Conservation (phyloP, 225 moss, liverwort and hornwort genomes). For the Takakia lepidozioides region DNA sequence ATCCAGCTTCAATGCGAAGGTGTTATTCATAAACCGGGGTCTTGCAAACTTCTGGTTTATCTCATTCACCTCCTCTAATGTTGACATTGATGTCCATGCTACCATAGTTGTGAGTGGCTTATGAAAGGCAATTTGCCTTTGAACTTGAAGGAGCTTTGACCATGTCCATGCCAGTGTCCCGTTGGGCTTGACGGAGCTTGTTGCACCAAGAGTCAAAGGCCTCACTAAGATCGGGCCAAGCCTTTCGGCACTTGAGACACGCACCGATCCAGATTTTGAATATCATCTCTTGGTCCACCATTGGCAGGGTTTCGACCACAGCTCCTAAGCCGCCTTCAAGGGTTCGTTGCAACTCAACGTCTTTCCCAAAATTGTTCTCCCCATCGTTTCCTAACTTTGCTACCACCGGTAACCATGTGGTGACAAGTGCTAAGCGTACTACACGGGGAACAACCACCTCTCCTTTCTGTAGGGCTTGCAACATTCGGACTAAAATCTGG, state of each 20-base stretch:
- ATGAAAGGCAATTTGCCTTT: slow-evolving; percentile 31
- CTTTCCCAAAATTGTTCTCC: slow-evolving; percentile 68
- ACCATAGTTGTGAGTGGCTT: too few species aligned
- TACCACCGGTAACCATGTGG: slow-evolving; percentile 86
- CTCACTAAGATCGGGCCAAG: slow-evolving; percentile 91
- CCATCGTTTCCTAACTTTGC: slow-evolving; percentile 80
- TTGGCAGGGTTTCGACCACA: slow-evolving; percentile 75
- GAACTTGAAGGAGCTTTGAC: slow-evolving; percentile 20
- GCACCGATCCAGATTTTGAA: slow-evolving; percentile 92
- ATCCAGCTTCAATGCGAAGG: too few species aligned
- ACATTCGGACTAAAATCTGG: slow-evolving; percentile 70
- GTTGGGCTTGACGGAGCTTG: slow-evolving; percentile 72
- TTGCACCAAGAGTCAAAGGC: slow-evolving; percentile 94
- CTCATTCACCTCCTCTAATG: too few species aligned
- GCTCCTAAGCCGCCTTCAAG: slow-evolving; percentile 70
- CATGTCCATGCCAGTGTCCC: slow-evolving; percentile 32
- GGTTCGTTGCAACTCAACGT: slow-evolving; percentile 50
- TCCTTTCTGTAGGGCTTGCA: slow-evolving; percentile 77
- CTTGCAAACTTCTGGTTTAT: too few species aligned
- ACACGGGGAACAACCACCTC: slow-evolving; percentile 63
- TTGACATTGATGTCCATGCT: too few species aligned
- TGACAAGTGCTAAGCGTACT: slow-evolving; percentile 67
- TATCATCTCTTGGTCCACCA: slow-evolving; percentile 79
- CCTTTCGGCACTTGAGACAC: slow-evolving; percentile 74
- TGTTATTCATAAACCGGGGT: too few species aligned